Base-by-base conservation (phyloP, 768 basidiomycete genomes). In the Russula sp. region DNA sequence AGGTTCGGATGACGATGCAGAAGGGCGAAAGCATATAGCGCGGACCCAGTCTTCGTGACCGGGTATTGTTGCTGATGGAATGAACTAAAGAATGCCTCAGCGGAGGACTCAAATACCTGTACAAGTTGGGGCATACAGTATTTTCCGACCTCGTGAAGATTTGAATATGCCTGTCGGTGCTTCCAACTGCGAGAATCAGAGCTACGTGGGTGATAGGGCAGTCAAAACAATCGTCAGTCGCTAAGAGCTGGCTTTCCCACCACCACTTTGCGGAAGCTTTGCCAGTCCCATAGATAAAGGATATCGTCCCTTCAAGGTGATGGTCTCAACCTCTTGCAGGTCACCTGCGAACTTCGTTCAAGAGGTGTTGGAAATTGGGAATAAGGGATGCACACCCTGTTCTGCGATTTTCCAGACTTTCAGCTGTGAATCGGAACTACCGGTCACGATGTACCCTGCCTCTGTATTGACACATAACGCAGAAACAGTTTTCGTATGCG, bases 11-110 rank as follows among this genome's bases (percentile, higher is more conserved):
- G 72, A 64, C 5, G 69, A 65, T 18, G 59, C 51, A 11, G 78
- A 74, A 0, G 68, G 48, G 50, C 77, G 77, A 73, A 98, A 94
- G 2, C 86, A 81, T 42, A 98, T 82, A 63, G 85, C 80, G 57
- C 89, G 85, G 58, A 98, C 81, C 97, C 97, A 99, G 70, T 99
- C 96, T 78, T 97, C 91, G 70, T 99, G 97, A 2, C 97, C 97
- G 13, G 82, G 75, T 53, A 91, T 77, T 0, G 77, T 75, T 3
- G 83, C 82, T 20, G 84, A 82, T 58, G 75, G 78, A 14, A 85
- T 77, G 71, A 87, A 89, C 88, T 87, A 34, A 50, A 13, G 42
- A 50, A 9, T 45, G 54, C 13, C 22, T 55, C 37, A 35, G 49
- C 50, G 57, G 20, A 64, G 66, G 40, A 37, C 16, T 60, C 34